Evolutionary conservation across 371 early-diverging fungal species (phyloP).

Genomic region (Mucor irregularis): DNA sequence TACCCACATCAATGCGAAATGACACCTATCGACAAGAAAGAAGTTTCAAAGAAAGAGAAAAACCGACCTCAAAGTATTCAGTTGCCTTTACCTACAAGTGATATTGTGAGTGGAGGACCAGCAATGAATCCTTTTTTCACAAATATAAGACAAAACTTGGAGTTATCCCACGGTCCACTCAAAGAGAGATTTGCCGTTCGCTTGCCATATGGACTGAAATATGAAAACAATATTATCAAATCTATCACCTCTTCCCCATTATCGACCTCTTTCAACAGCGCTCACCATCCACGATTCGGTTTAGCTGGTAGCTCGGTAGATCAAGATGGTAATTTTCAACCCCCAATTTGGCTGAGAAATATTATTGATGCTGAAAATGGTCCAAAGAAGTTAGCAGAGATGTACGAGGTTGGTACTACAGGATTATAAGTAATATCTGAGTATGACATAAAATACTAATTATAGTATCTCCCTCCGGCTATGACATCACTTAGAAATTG

Average conservation of each 20-base stretch:
- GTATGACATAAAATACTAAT: conserved; percentile 4
- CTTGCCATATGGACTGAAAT: conserved; percentile 13
- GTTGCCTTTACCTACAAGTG: neutral
- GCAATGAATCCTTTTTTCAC: conserved; percentile 34
- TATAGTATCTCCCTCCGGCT: neutral
- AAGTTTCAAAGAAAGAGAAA: neutral
- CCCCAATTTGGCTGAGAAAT: conserved; percentile 23
- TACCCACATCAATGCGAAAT: conserved; percentile 28
- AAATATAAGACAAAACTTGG: conserved; percentile 41
- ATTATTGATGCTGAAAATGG: conserved; percentile 16
- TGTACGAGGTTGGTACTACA: conserved; percentile 25
- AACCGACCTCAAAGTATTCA: neutral
- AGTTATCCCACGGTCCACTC: conserved; percentile 30
- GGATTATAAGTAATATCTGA: neutral
- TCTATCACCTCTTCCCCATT: neutral
- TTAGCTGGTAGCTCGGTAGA: conserved; percentile 20
- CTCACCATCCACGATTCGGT: conserved; percentile 20
- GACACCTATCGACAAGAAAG: neutral
- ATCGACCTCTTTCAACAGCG: neutral
- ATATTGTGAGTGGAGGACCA: neutral
- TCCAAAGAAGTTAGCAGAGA: conserved; percentile 27
- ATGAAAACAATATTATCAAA: conserved; percentile 1
- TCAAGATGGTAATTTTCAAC: conserved; percentile 12
- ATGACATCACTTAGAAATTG: conserved; percentile 38
- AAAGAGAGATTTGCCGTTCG: conserved; percentile 34